phyloP scores from a whole-genome alignment of 208 protist genomes.

The Acanthamoeba sp. region DNA sequence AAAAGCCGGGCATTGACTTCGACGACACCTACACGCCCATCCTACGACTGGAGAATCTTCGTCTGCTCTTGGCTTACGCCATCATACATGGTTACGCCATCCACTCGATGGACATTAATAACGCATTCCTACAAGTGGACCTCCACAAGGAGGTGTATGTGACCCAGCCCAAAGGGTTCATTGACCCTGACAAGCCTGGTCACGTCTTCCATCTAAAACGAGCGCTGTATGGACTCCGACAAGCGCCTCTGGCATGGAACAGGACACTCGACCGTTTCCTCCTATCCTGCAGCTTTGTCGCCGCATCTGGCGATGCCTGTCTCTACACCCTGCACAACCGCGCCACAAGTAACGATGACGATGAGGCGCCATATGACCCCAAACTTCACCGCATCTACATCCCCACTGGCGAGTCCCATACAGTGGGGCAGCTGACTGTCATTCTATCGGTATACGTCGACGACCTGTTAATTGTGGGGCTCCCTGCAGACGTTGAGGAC shows the following conservation, averaged over 20 bases:
- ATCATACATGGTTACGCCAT: not conserved
- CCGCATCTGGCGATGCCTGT: not conserved
- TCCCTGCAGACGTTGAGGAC: not conserved
- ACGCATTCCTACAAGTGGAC: slow-evolving; percentile 37
- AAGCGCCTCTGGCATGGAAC: slow-evolving; percentile 28
- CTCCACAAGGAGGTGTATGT: slow-evolving; percentile 52
- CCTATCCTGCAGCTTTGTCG: not conserved
- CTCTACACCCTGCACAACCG: not conserved
- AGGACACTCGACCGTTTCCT: not conserved
- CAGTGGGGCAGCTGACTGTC: no score
- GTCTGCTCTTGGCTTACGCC: slow-evolving; percentile 2
- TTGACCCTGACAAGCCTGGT: not conserved
- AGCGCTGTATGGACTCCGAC: slow-evolving; percentile 43
- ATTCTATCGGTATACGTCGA: slow-evolving; percentile 8
- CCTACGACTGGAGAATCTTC: not conserved
- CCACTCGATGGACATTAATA: slow-evolving; percentile 30
- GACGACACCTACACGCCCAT: slow-evolving; percentile 18
- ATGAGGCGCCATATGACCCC: not conserved
- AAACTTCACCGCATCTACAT: no score
- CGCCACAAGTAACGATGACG: no score
- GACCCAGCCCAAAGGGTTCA: slow-evolving; percentile 49
- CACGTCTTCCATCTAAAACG: slow-evolving; percentile 13
- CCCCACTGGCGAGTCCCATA: not conserved
- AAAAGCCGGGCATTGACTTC: not conserved
- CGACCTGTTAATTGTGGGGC: not conserved